phyloP scores from a whole-genome alignment of 2,329 filamentous ascomycete species.

The Trichoderma sp. region DNA sequence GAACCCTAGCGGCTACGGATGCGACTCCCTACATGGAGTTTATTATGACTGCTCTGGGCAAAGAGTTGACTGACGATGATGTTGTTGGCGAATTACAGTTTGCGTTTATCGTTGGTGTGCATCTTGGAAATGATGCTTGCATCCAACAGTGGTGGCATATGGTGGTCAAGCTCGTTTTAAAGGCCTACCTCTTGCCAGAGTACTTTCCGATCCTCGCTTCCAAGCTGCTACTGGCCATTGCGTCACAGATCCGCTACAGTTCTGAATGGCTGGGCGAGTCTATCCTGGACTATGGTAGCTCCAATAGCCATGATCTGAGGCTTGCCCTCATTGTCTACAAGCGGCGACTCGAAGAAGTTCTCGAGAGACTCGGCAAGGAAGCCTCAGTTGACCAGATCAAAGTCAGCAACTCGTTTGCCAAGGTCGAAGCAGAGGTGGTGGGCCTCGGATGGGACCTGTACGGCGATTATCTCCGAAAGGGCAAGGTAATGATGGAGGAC shows the following conservation, averaged over 20 bases:
- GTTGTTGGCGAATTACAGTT: constrained; percentile 63
- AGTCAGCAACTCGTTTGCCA: constrained; percentile 50
- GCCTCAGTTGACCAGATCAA: constrained; percentile 45
- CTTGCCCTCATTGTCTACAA: constrained; percentile 57
- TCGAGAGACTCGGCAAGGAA: constrained; percentile 40
- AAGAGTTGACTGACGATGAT: constrained; percentile 41
- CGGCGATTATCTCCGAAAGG: constrained; percentile 51
- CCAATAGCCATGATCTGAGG: constrained; percentile 42
- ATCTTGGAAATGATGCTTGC: constrained; percentile 60
- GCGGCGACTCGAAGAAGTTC: constrained; percentile 51
- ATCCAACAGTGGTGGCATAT: constrained; percentile 65
- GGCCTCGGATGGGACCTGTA: constrained; percentile 59
- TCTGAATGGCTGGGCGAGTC: constrained; percentile 51
- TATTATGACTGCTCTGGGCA: constrained; percentile 38
- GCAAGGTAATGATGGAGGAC: constrained; percentile 55
- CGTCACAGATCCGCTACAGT: constrained; percentile 58
- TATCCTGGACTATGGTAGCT: constrained; percentile 42
- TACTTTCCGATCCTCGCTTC: constrained; percentile 48
- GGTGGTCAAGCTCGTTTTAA: constrained; percentile 53
- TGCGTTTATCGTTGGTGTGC: constrained; percentile 58
- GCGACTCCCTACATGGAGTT: constrained; percentile 51
- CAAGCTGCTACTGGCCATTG: constrained; percentile 52
- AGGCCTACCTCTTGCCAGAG: constrained; percentile 49
- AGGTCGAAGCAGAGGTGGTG: constrained; percentile 37
- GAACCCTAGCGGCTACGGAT: constrained; percentile 50